These are phyloP conservation scores for Metschnikowia peoriensis DNA, from an alignment of 805 yeast genomes.

Conservation along the genomic window DNA sequence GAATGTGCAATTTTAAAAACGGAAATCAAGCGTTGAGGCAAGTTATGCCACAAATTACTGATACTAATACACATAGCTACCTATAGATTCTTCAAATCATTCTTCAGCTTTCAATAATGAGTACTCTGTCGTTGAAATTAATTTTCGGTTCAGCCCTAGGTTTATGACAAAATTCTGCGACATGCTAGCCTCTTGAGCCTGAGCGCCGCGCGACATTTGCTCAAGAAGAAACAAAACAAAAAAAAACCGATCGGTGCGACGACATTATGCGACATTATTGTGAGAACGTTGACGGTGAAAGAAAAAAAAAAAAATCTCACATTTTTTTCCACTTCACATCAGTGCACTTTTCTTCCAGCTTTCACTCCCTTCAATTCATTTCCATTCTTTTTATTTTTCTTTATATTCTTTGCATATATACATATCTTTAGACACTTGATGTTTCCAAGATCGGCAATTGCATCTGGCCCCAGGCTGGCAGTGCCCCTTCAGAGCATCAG, in stretches of 20 bases:
- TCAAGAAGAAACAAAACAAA: neutral
- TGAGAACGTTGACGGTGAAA: neutral
- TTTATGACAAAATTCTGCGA: neutral
- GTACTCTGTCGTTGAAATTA: too few species aligned
- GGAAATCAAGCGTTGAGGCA: too few species aligned
- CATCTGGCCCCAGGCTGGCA: slow-evolving; percentile 15
- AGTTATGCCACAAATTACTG: too few species aligned
- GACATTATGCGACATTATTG: slow-evolving; percentile 2
- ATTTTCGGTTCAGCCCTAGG: neutral
- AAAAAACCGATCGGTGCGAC: neutral
- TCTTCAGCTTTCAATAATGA: too few species aligned
- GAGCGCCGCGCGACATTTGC: neutral
- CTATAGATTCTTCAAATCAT: too few species aligned
- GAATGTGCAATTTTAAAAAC: too few species aligned
- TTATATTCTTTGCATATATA: neutral
- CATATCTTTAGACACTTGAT: slow-evolving; percentile 1
- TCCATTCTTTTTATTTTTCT: neutral
- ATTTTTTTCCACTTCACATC: neutral
- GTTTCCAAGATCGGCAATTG: slow-evolving; percentile 13
- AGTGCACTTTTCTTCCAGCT: neutral
- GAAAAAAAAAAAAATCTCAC: slow-evolving; percentile 1
- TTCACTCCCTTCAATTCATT: neutral
- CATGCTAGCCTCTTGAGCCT: neutral
- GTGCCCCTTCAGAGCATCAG: slow-evolving; percentile 18
- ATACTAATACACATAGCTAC: too few species aligned